A percentile compares a stretch with the other conserved stretches of the same genome.
These are phyloP conservation scores for Panellus pusillus DNA, from an alignment of 768 basidiomycete genomes.

Conservation along the genomic window DNA sequence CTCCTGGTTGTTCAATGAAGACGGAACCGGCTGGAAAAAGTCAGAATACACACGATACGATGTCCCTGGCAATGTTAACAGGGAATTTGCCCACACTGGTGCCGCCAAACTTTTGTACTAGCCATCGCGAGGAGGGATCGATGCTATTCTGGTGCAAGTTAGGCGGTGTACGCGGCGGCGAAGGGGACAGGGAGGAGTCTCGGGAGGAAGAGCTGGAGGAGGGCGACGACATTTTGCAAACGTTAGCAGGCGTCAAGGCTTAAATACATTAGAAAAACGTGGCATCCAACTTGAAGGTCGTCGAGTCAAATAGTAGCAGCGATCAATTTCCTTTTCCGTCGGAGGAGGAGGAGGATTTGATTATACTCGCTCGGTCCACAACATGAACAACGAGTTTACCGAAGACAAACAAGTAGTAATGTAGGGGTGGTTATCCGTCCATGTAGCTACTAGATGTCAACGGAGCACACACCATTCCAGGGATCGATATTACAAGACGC, in stretches of 20 bases:
- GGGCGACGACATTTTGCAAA: slow-evolving; percentile 4
- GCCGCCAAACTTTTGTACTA: slow-evolving; percentile 95
- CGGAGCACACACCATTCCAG: no score
- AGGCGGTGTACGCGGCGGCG: slow-evolving; percentile 57
- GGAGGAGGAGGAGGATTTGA: no score
- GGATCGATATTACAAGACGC: no score
- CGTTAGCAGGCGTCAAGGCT: neutral
- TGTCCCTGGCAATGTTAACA: slow-evolving; percentile 76
- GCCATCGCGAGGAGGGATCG: slow-evolving; percentile 76
- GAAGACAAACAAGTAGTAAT: no score
- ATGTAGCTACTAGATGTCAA: no score
- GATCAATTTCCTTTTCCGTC: no score
- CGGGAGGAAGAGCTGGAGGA: slow-evolving; percentile 14
- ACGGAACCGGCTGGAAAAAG: neutral
- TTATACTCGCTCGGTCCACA: no score
- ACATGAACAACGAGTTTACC: no score
- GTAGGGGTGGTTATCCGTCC: no score
- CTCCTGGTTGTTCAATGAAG: slow-evolving; percentile 39
- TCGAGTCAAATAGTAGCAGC: no score
- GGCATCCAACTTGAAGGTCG: neutral
- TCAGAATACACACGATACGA: slow-evolving; percentile 72
- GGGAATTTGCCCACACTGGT: slow-evolving; percentile 91
- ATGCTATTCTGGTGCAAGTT: slow-evolving; percentile 77
- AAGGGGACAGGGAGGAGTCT: slow-evolving; percentile 36
- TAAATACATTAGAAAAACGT: neutral